Base-by-base conservation (phyloP, 441 rosid species). In the Daphne laureola region DNA sequence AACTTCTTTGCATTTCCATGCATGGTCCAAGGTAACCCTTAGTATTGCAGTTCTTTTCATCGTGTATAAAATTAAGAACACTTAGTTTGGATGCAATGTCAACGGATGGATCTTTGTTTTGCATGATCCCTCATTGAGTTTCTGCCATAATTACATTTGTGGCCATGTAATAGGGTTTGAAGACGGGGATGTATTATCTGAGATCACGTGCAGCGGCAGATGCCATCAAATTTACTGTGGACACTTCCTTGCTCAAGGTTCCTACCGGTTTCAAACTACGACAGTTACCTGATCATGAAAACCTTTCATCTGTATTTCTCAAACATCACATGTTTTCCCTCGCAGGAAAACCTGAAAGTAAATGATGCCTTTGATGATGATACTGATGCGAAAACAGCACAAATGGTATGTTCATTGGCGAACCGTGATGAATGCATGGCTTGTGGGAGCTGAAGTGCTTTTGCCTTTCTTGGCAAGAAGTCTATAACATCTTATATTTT, bases 141-240 rank as follows among this genome's bases (percentile, higher is more conserved):
- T 21, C 25, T 21, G 25, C 3, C 7, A 31, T 31, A 2, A 31
- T 5, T 31, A 31, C 59, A 18, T 18, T 18, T 49, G 25, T 66
- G 43, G 15, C 43, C 46, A 15, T 17, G 45, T 49, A 21, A 21
- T 21, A 90, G 96, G 98, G 98, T 49, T 56, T 90, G 62, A 91
- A 91, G 74, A 91, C 95, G 0, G 95, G 95, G 35, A 87, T 91
- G 98, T 91, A 91, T 56, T 91, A 87, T 73, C 68, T 91, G 26
- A 72, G 95, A 17, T 76, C 96, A 31, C 88, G 90, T 7, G 98
- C 95, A 46, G 96, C 96, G 23, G 96, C 96, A n/a, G 98, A 91
- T 75, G 96, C 98, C 43, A 91, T 91, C 63, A 83, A 91, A 72
- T 91, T 91, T 76, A 91, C 93, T 4, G 96, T 91, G 3, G 96